Evolutionary conservation across 192 early-diverging fungal genomes (phyloP).

Genomic region (Umbelopsis vinacea): DNA sequence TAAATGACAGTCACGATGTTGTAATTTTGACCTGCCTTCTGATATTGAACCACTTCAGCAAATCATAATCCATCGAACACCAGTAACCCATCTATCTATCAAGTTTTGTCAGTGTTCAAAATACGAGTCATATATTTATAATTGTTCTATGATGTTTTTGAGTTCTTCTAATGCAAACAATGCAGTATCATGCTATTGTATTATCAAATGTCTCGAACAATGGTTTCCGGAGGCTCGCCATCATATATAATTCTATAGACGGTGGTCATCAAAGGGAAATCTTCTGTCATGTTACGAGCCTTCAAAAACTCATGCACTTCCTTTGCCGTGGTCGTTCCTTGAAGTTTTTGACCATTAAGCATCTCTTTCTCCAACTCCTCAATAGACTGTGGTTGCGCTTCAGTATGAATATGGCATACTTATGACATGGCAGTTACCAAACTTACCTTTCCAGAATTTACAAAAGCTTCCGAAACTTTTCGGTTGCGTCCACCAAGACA

Average conservation of each 20-base stretch:
- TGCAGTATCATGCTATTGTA: not conserved
- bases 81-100: no score
- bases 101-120: no score
- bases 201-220: constrained; percentile 59
- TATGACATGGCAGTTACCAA: not conserved
- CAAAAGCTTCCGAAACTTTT: constrained; percentile 85
- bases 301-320: constrained; percentile 84
- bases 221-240: constrained; percentile 62
- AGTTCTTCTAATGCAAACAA: no score
- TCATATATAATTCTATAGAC: constrained; percentile 91
- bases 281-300: constrained; percentile 55
- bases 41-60: no score
- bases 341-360: constrained; percentile 96
- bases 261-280: constrained; percentile 88
- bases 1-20: no score
- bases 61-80: no score
- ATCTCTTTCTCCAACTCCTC: constrained; percentile 87
- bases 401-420: no score
- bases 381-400: constrained; percentile 57
- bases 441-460: constrained; percentile 70
- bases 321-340: constrained; percentile 90
- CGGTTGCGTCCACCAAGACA: constrained; percentile 94
- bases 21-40: no score
- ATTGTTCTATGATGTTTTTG: no score
- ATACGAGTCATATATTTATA: no score